A percentile compares a stretch with the other conserved stretches of the same genome.
These are phyloP conservation scores for Pythium pyrilobum DNA, from an alignment of 352 stramenopile species.

Conservation along the genomic window DNA sequence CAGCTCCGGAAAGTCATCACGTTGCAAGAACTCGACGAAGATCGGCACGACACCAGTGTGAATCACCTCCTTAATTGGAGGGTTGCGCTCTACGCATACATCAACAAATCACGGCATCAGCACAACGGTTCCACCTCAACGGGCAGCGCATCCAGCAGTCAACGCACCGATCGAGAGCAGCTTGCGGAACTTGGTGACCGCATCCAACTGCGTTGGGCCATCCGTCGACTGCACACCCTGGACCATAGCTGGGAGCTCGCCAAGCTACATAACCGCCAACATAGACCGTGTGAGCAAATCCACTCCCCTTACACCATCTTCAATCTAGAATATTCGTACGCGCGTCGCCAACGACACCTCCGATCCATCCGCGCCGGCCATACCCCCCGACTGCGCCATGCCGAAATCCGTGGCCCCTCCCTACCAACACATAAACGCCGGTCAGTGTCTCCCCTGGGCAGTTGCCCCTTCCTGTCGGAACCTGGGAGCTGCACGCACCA, in stretches of 20 bases:
- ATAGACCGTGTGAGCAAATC: slow-evolving; percentile 8
- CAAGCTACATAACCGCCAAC: slow-evolving; percentile 57
- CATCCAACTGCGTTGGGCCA: slow-evolving; percentile 90
- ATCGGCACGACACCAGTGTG: slow-evolving; percentile 96
- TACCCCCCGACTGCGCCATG: slow-evolving; percentile 21
- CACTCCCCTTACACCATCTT: neutral
- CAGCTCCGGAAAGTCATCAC: slow-evolving; percentile 88
- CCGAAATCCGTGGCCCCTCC: slow-evolving; percentile 17
- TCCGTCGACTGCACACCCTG: slow-evolving; percentile 91
- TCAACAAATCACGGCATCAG: neutral
- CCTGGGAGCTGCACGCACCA: slow-evolving; percentile 30
- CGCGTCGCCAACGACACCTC: slow-evolving; percentile 52
- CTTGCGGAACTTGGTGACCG: slow-evolving; percentile 98
- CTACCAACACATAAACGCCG: slow-evolving; percentile 15
- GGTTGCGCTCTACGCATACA: slow-evolving; percentile 90
- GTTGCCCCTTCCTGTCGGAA: neutral
- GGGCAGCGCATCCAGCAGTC: neutral
- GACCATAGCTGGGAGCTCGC: slow-evolving; percentile 94
- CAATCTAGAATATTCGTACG: slow-evolving; percentile 27
- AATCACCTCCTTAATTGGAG: slow-evolving; percentile 99
- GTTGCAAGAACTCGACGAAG: slow-evolving; percentile 97
- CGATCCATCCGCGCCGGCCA: slow-evolving; percentile 22
- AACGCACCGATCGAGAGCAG: slow-evolving; percentile 94
- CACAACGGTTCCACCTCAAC: slow-evolving; percentile 7
- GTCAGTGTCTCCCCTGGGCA: neutral